Percentiles rank a stretch among this genome's conserved stretches.
These are phyloP conservation scores for Annulohypoxylon truncatum DNA, from an alignment of 2,329 filamentous ascomycete species.

Conservation along the genomic window DNA sequence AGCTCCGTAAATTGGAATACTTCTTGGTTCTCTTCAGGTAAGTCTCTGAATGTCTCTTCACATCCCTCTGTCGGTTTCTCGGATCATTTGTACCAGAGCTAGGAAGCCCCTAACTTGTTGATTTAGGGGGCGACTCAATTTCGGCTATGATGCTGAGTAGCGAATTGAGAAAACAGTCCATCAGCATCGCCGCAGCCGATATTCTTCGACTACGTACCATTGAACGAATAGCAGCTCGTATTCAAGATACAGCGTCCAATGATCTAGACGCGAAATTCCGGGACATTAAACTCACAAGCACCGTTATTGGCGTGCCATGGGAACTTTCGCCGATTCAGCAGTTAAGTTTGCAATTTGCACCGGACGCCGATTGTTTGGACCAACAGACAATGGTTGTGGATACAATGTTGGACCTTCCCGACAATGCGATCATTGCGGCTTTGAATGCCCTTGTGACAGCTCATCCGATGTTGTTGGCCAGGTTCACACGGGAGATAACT, in stretches of 20 bases:
- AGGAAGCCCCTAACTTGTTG: not conserved
- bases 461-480: not conserved
- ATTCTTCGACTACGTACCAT: not conserved
- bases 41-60: not conserved
- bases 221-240: not conserved
- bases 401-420: not conserved
- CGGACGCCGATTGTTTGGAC: not conserved
- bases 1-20: not conserved
- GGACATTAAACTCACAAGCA: not conserved
- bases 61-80: not conserved
- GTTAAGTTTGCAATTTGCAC: not conserved
- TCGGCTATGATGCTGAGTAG: not conserved
- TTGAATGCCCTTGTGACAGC: not conserved
- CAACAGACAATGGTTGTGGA: not conserved
- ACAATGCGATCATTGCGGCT: not conserved
- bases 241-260: not conserved
- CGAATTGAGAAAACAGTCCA: not conserved
- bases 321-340: constrained; percentile 1
- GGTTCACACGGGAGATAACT: not conserved
- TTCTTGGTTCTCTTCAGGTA: not conserved
- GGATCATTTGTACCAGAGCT: not conserved
- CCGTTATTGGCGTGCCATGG: not conserved
- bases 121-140: not conserved
- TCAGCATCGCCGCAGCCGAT: not conserved
- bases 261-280: not conserved